phyloP scores from a whole-genome alignment of 2,329 filamentous ascomycete genomes.

The Septoria linicola region DNA sequence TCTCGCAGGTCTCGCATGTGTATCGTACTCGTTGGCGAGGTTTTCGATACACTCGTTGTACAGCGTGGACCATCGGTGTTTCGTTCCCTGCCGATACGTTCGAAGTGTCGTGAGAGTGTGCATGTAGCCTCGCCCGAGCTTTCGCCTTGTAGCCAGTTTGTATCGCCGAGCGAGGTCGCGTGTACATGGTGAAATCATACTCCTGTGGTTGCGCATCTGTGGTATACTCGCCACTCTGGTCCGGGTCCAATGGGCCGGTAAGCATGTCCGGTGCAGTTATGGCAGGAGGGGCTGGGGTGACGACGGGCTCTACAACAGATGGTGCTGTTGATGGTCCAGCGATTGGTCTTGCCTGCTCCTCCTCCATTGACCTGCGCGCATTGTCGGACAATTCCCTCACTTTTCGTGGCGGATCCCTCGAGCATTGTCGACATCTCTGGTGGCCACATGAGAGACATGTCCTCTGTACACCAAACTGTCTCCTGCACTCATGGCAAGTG shows the following conservation, averaged over 20 bases:
- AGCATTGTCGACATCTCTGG: slow-evolving; percentile 75
- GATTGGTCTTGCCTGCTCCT: slow-evolving; percentile 20
- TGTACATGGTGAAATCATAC: slow-evolving; percentile 25
- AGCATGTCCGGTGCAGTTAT: background rate
- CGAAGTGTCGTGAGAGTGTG: background rate
- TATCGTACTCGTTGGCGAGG: slow-evolving; percentile 47
- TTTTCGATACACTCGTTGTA: slow-evolving; percentile 45
- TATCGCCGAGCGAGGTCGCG: slow-evolving; percentile 29
- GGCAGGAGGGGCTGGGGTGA: slow-evolving; percentile 4
- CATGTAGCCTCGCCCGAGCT: slow-evolving; percentile 42
- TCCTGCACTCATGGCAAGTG: slow-evolving; percentile 77
- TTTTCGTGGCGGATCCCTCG: slow-evolving; percentile 68
- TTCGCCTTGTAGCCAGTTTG: slow-evolving; percentile 62
- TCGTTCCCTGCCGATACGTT: slow-evolving; percentile 27
- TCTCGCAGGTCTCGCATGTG: slow-evolving; percentile 62
- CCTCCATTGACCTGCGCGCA: slow-evolving; percentile 48
- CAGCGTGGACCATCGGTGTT: slow-evolving; percentile 30
- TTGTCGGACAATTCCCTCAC: slow-evolving; percentile 54
- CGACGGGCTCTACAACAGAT: slow-evolving; percentile 13
- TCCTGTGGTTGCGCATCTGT: slow-evolving; percentile 13
- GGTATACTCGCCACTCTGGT: slow-evolving; percentile 17
- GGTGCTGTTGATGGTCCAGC: slow-evolving; percentile 3
- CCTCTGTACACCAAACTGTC: slow-evolving; percentile 70
- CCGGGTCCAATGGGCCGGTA: slow-evolving; percentile 3
- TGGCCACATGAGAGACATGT: slow-evolving; percentile 77